Conservation (phyloP, 495 filamentous ascomycete genomes). For the Aspergillus funiculosus region DNA sequence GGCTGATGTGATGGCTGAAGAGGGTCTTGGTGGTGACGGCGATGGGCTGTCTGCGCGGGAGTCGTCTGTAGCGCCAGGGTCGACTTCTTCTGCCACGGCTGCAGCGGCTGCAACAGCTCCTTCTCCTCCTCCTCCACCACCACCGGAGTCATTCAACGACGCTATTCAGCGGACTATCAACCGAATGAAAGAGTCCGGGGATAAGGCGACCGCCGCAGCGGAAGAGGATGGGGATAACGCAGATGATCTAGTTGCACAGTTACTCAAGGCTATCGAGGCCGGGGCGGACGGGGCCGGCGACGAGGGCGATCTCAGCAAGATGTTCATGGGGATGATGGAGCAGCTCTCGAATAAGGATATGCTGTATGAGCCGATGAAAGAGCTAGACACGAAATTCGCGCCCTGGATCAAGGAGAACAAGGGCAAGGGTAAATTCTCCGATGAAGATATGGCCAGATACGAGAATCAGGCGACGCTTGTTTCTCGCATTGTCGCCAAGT, state of each 20-base stretch:
- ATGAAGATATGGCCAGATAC: conserved; percentile 73
- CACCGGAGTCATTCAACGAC: conserved; percentile 69
- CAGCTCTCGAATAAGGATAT: conserved; percentile 98
- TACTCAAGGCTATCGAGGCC: conserved; percentile 71
- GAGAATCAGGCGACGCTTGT: conserved; percentile 78
- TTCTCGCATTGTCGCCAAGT: conserved; percentile 78
- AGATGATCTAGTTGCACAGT: conserved; percentile 76
- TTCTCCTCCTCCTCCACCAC: no score
- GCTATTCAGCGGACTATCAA: conserved; percentile 89
- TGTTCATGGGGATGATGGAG: conserved; percentile 97
- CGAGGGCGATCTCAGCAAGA: conserved; percentile 85
- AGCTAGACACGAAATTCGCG: conserved; percentile 85
- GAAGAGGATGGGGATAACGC: conserved; percentile 58
- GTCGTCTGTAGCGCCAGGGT: conserved; percentile 4
- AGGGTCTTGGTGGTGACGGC: conserved; percentile 51
- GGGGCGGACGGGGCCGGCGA: conserved; percentile 54
- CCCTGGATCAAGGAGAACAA: conserved; percentile 79
- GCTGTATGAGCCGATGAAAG: conserved; percentile 97
- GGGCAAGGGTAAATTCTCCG: conserved; percentile 48
- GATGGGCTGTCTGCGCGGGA: no score
- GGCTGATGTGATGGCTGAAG: conserved; percentile 75
- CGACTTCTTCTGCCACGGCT: conserved; percentile 16
- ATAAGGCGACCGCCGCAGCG: conserved; percentile 72
- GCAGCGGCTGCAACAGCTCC: conserved; percentile 1
- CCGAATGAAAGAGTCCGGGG: conserved; percentile 82